A percentile compares a stretch with the other conserved stretches of the same genome.
Evolutionary conservation across 2,329 filamentous ascomycete species (phyloP).

Genomic region (Stachybotrys chlorohalonatus): DNA sequence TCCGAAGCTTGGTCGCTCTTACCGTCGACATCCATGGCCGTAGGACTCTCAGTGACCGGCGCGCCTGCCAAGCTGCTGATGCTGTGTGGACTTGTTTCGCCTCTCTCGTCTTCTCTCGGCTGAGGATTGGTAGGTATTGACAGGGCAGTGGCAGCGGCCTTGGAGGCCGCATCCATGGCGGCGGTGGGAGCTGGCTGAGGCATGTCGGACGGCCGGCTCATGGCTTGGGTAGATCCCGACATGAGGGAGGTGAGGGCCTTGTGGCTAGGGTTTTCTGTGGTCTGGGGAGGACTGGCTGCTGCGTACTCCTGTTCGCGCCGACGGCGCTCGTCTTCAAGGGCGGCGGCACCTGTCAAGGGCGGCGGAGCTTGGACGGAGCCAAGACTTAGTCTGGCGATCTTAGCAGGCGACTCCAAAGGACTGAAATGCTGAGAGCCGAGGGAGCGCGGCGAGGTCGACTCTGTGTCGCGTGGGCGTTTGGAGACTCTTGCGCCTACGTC

Average conservation of each 20-base stretch:
- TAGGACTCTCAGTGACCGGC: conserved; percentile 40
- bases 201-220: conserved; percentile 48
- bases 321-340: conserved; percentile 43
- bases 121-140: conserved; percentile 22
- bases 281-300: conserved; percentile 29
- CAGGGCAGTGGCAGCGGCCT: conserved; percentile 22
- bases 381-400: conserved; percentile 41
- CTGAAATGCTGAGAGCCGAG: conserved; percentile 18
- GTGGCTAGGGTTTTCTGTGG: conserved; percentile 45
- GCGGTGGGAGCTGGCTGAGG: conserved; percentile 34
- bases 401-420: conserved; percentile 40
- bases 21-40: conserved; percentile 45
- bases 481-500: conserved; percentile 25
- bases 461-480: conserved; percentile 39
- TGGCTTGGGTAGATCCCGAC: conserved; percentile 39
- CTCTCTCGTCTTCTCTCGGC: conserved; percentile 25
- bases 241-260: conserved; percentile 44
- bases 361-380: conserved; percentile 33
- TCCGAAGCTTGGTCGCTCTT: conserved; percentile 25
- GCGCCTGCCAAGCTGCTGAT: conserved; percentile 31
- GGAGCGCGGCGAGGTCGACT: conserved; percentile 29
- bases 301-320: conserved; percentile 34
- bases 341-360: conserved; percentile 43
- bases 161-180: conserved; percentile 31
- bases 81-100: conserved; percentile 35